Conservation (phyloP, 2,329 filamentous ascomycete genomes). For the Huntiella abstrusa region DNA sequence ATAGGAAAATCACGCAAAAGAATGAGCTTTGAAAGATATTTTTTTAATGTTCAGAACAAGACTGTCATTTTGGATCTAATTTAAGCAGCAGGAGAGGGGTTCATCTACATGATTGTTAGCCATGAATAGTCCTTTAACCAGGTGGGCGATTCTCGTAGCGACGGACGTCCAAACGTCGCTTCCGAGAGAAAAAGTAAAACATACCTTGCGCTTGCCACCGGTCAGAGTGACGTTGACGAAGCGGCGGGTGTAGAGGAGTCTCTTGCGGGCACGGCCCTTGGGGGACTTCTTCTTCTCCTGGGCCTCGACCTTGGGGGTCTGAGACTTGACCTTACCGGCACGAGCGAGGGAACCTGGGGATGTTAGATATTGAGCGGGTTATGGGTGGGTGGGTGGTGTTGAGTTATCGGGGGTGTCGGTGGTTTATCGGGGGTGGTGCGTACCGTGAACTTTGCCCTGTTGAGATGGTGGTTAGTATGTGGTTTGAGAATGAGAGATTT, state of each 20-base stretch:
- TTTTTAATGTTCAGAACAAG: constrained; percentile 1
- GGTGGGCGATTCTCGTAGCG: too few relatives aligned
- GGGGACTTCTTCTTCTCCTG: constrained; percentile 95
- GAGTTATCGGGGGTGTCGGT: neutral
- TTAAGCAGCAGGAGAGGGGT: constrained; percentile 24
- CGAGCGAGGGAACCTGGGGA: constrained; percentile 39
- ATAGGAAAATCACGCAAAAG: too few relatives aligned
- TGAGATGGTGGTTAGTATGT: constrained; percentile 4
- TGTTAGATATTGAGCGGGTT: neutral
- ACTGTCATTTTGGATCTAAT: constrained; percentile 6
- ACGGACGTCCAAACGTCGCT: neutral
- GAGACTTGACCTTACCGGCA: constrained; percentile 94
- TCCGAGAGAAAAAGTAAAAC: neutral
- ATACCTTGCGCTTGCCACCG: constrained; percentile 93
- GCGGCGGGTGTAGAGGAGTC: constrained; percentile 85
- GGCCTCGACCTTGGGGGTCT: constrained; percentile 76
- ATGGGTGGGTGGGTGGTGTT: neutral
- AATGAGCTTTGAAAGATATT: too few relatives aligned
- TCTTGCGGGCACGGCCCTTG: constrained; percentile 96
- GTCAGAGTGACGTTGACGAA: constrained; percentile 98
- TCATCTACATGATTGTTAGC: constrained; percentile 18
- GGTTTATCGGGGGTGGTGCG: neutral
- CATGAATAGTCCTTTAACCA: too few relatives aligned
- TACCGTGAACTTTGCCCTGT: constrained; percentile 14
- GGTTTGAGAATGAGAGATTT: neutral